phyloP scores from a whole-genome alignment of 2,329 filamentous ascomycete genomes.

The Chrysosporium keratinophilum region DNA sequence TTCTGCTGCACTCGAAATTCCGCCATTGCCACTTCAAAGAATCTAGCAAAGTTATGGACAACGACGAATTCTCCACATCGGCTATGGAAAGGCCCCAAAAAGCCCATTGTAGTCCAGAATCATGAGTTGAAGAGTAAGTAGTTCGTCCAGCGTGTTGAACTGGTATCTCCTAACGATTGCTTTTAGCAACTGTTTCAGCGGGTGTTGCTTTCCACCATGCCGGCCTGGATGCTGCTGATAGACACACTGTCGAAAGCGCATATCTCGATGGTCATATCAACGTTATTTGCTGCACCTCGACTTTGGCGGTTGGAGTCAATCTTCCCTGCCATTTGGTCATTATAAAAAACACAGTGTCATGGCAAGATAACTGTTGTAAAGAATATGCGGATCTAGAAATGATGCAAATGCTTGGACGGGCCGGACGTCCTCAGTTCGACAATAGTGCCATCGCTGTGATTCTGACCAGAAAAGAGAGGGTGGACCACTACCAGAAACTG shows the following conservation, averaged over 20 bases:
- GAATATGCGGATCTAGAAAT: constrained; percentile 76
- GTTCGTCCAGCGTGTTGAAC: constrained; percentile 2
- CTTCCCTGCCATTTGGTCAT: constrained; percentile 74
- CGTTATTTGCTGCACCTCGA: constrained; percentile 80
- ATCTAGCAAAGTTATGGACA: constrained; percentile 57
- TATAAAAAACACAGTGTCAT: constrained; percentile 66
- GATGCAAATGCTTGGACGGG: constrained; percentile 84
- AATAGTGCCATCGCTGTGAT: constrained; percentile 66
- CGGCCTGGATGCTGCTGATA: constrained; percentile 56
- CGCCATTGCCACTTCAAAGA: constrained; percentile 55
- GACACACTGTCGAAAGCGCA: constrained; percentile 53
- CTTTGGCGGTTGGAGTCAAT: constrained; percentile 73
- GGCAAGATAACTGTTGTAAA: constrained; percentile 48
- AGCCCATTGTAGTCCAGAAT: constrained; percentile 44
- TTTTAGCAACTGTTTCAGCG: constrained; percentile 36
- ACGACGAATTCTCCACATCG: constrained; percentile 42
- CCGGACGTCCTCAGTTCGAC: constrained; percentile 75
- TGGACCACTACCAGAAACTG: constrained; percentile 59
- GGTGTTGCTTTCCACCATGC: constrained; percentile 79
- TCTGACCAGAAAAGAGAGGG: constrained; percentile 59
- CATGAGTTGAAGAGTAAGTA: constrained; percentile 49
- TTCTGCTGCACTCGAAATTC: constrained; percentile 72
- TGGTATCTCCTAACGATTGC: constrained; percentile 13
- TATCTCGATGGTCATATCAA: constrained; percentile 62
- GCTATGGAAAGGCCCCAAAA: constrained; percentile 53